Evolutionary conservation across 768 basidiomycete species (phyloP).

Genomic region (Tremella mesenterica): DNA sequence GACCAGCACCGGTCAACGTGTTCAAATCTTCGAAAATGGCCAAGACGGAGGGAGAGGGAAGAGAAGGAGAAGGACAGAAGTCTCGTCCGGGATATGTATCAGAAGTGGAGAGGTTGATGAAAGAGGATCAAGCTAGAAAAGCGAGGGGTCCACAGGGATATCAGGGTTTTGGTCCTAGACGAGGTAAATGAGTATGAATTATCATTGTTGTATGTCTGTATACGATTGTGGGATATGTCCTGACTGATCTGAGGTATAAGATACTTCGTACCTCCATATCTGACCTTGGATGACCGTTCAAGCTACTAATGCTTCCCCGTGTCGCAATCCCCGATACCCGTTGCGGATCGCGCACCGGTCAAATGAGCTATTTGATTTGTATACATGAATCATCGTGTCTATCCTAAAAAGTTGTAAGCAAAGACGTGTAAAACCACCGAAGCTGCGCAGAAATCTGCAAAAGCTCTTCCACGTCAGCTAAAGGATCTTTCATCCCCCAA

Average conservation of each 20-base stretch:
- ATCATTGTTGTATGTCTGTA: too few relatives aligned
- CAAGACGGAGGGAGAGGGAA: constrained; percentile 50
- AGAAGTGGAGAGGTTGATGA: constrained; percentile 74
- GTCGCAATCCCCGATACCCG: too few relatives aligned
- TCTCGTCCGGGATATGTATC: constrained; percentile 54
- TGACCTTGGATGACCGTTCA: too few relatives aligned
- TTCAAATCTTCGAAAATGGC: constrained; percentile 47
- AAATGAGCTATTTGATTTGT: too few relatives aligned
- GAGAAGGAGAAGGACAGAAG: constrained; percentile 44
- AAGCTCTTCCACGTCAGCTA: constrained; percentile 59
- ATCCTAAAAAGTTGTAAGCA: constrained; percentile 96
- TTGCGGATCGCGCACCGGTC: too few relatives aligned
- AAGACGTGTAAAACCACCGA: constrained; percentile 96
- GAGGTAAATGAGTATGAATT: too few relatives aligned
- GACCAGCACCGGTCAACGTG: constrained; percentile 49
- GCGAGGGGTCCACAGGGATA: constrained; percentile 28
- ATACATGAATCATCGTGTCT: too few relatives aligned
- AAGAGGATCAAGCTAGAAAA: constrained; percentile 87
- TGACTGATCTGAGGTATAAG: too few relatives aligned
- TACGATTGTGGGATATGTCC: too few relatives aligned
- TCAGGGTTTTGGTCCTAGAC: constrained; percentile 28
- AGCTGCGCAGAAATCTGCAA: constrained; percentile 92
- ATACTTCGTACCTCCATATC: too few relatives aligned
- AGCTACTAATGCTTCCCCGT: too few relatives aligned
- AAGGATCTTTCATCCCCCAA: background rate